Evolutionary conservation across 2,329 filamentous ascomycete species (phyloP).

Genomic region (Teratosphaeria pseudoeucalypti): DNA sequence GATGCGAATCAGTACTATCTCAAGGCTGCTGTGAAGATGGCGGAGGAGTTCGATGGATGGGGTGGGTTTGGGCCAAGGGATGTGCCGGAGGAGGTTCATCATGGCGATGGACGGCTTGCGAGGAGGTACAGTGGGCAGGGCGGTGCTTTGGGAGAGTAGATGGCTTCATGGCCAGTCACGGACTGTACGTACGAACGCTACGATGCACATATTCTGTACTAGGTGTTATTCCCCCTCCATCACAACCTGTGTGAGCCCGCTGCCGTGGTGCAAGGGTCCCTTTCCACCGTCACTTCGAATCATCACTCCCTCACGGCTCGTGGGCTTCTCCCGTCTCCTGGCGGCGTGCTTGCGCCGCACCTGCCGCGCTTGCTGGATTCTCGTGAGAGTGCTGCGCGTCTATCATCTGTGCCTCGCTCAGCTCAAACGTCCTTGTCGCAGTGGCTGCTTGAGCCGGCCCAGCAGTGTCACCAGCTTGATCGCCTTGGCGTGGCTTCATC

Average conservation of each 20-base stretch:
- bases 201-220: background rate
- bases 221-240: too few relatives aligned
- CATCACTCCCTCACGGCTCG: background rate
- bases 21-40: slow-evolving; percentile 59
- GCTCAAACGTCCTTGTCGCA: background rate
- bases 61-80: slow-evolving; percentile 31
- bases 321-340: background rate
- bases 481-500: background rate
- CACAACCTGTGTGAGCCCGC: too few relatives aligned
- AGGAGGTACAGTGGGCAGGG: slow-evolving; percentile 13
- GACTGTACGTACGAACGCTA: background rate
- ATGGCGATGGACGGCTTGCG: slow-evolving; percentile 1
- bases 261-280: too few relatives aligned
- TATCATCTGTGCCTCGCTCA: background rate
- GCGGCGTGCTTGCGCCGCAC: background rate
- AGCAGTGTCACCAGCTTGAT: background rate
- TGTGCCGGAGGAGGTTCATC: slow-evolving; percentile 5
- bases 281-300: too few relatives aligned
- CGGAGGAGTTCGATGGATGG: slow-evolving; percentile 65
- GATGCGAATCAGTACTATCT: slow-evolving; percentile 57
- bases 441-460: background rate
- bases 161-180: background rate
- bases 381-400: background rate
- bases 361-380: background rate
- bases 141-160: background rate